These are phyloP conservation scores for Diaporthe amygdali DNA, from an alignment of 2,329 filamentous ascomycete species.

Conservation along the genomic window DNA sequence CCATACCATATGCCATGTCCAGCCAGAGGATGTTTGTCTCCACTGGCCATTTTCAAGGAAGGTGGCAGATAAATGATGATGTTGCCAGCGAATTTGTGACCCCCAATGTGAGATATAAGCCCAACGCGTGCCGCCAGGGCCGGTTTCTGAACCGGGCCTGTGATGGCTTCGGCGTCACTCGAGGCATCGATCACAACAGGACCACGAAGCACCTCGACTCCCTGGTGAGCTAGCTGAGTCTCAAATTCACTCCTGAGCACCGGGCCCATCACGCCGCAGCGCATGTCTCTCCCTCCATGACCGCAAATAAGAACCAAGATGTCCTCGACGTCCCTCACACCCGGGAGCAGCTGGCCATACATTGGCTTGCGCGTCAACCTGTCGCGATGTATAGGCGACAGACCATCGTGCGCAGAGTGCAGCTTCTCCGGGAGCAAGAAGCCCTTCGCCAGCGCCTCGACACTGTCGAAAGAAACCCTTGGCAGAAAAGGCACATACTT, in stretches of 20 bases:
- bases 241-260: slow-evolving; percentile 75
- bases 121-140: slow-evolving; percentile 63
- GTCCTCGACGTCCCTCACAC: slow-evolving; percentile 67
- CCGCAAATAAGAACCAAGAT: slow-evolving; percentile 86
- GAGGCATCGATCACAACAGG: slow-evolving; percentile 47
- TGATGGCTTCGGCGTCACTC: slow-evolving; percentile 30
- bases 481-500: slow-evolving; percentile 78
- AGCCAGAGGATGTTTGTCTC: slow-evolving; percentile 60
- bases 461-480: slow-evolving; percentile 60
- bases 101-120: slow-evolving; percentile 79
- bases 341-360: slow-evolving; percentile 56
- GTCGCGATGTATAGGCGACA: slow-evolving; percentile 64
- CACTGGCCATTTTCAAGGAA: slow-evolving; percentile 41
- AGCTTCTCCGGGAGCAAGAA: slow-evolving; percentile 69
- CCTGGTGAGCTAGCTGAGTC: slow-evolving; percentile 55
- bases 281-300: slow-evolving; percentile 79
- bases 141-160: slow-evolving; percentile 27
- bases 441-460: slow-evolving; percentile 65
- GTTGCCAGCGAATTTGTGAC: slow-evolving; percentile 87
- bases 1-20: slow-evolving; percentile 85
- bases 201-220: slow-evolving; percentile 53
- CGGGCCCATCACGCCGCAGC: slow-evolving; percentile 84
- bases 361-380: slow-evolving; percentile 55
- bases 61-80: slow-evolving; percentile 82
- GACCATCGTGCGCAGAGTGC: slow-evolving; percentile 63